These are phyloP conservation scores for Podaxis mareebaensis DNA, from an alignment of 768 basidiomycete species.

Conservation along the genomic window DNA sequence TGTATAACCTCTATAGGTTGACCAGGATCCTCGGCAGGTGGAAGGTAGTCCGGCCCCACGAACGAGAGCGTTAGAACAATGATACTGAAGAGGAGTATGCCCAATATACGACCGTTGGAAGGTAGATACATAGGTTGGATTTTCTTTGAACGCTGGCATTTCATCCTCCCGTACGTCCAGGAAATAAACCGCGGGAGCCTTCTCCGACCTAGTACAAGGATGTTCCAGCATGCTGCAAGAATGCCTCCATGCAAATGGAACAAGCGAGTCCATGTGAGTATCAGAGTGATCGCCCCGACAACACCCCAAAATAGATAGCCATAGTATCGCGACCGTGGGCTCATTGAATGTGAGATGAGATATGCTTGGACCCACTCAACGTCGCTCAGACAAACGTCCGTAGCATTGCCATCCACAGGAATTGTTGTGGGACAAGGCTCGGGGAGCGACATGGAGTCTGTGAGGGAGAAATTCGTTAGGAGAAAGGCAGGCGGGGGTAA, in stretches of 20 bases:
- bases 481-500: background rate
- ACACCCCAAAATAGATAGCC: slow-evolving; percentile 15
- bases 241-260: background rate
- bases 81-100: slow-evolving; percentile 43
- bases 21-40: slow-evolving; percentile 41
- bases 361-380: background rate
- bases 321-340: slow-evolving; percentile 12
- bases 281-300: background rate
- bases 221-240: background rate
- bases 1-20: slow-evolving; percentile 50
- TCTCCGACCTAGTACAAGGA: slow-evolving; percentile 54
- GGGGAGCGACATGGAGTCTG: background rate
- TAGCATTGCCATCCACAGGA: background rate
- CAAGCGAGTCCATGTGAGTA: background rate
- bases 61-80: slow-evolving; percentile 51
- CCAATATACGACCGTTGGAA: slow-evolving; percentile 64
- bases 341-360: slow-evolving; percentile 1
- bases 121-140: slow-evolving; percentile 50
- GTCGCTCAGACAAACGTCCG: background rate
- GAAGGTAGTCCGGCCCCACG: slow-evolving; percentile 57
- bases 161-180: slow-evolving; percentile 28
- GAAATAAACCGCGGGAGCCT: slow-evolving; percentile 55
- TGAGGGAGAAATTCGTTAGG: background rate
- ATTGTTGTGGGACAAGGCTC: background rate
- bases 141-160: slow-evolving; percentile 22